phyloP scores from a whole-genome alignment of 257 asterid genomes.

The Solanum medicagineum region DNA sequence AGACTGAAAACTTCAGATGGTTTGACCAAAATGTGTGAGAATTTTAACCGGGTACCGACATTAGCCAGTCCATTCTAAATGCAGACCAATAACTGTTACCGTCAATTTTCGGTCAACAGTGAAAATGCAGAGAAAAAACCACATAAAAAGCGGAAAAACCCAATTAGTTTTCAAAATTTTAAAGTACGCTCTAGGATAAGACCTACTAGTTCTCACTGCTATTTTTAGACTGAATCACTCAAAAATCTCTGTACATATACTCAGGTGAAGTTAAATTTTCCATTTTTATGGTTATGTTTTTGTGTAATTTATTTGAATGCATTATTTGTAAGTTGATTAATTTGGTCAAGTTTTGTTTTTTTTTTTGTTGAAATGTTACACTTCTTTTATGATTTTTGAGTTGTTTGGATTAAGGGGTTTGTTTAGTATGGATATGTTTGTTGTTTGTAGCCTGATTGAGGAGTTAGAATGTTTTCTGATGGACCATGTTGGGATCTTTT shows the following conservation, averaged over 20 bases:
- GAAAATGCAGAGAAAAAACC: neutral
- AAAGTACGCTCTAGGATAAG: conserved; percentile 18
- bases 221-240: neutral
- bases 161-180: conserved; percentile 25
- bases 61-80: neutral
- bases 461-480: neutral
- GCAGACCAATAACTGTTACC: neutral
- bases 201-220: conserved; percentile 8
- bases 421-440: neutral
- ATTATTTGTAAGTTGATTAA: neutral
- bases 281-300: neutral
- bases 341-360: neutral
- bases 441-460: conserved; percentile 4
- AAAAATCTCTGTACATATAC: neutral
- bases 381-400: neutral
- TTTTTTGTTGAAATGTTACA: neutral
- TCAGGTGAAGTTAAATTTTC: neutral
- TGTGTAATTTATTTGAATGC: neutral
- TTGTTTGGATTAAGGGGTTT: neutral
- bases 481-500: neutral
- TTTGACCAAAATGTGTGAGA: neutral
- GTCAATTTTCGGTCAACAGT: neutral
- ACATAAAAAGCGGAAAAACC: conserved; percentile 1
- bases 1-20: neutral
- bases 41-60: neutral